Conservation (phyloP, 2,329 filamentous ascomycete genomes). For the Aurifilum marmelostoma region DNA sequence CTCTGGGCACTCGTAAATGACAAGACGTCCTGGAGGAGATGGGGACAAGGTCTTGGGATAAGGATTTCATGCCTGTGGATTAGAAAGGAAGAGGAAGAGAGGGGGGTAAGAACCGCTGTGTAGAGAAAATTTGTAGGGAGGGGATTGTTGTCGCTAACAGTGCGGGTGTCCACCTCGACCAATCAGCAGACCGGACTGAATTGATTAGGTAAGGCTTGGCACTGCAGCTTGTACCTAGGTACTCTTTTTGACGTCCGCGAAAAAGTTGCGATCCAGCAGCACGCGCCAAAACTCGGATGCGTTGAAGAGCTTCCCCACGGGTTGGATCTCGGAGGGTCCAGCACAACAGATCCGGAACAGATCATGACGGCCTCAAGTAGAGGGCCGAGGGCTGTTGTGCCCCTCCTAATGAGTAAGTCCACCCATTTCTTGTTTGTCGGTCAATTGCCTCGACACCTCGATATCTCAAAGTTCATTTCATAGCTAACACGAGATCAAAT, state of each 20-base stretch:
- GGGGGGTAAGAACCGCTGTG: constrained; percentile 39
- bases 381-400: constrained; percentile 54
- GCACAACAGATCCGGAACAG: constrained; percentile 25
- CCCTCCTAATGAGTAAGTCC: constrained; percentile 52
- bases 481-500: constrained; percentile 33
- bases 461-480: constrained; percentile 30
- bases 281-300: constrained; percentile 19
- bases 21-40: constrained; percentile 72
- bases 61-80: constrained; percentile 76
- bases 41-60: constrained; percentile 82
- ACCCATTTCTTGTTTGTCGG: constrained; percentile 3
- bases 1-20: constrained; percentile 94
- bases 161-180: background rate
- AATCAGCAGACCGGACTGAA: background rate
- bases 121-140: constrained; percentile 31
- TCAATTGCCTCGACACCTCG: constrained; percentile 6
- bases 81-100: constrained; percentile 38
- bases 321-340: constrained; percentile 22
- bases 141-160: background rate
- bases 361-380: constrained; percentile 62
- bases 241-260: constrained; percentile 22
- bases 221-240: constrained; percentile 22
- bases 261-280: constrained; percentile 26
- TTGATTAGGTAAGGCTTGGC: constrained; percentile 13
- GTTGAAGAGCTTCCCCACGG: constrained; percentile 26